Evolutionary conservation across 257 asterid genomes (phyloP), one percentile per base, ranked within the genome.

Genomic region (Solanum pimpinellifolium): DNA sequence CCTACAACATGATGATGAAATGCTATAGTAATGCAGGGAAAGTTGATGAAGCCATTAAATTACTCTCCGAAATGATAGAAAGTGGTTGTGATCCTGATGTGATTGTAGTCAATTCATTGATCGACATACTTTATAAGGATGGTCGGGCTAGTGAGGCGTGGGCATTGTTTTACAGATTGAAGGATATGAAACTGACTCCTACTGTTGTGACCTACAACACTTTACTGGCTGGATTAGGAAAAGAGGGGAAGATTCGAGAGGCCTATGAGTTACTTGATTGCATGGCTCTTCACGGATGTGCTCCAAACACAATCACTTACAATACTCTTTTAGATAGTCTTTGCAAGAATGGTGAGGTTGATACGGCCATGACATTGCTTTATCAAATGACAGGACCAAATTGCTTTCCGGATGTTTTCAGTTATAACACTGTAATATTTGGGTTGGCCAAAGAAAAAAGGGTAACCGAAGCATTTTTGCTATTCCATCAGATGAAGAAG

Each of bases 181-280:
- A 94, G 93, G 97, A 92, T 78, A 86, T 95, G 93, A 93, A 91
- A 62, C 94, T 95, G 85, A 91, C 87, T 87, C 99, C 99, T 49
- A 92, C 95, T 3, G 98, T 97, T n/a, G 99, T 97, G 91, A 97
- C 99, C 16, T 97, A 97, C 92, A 97, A 97, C 91, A 96, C 98
- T 4, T 87, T 97, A 77, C 92, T 97, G 90, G 95, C 98, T 91
- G 99, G 99, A 87, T 83, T 97, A 85, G 92, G 96, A 13, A 97
- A 94, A 91, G 97, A 94, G 91, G 98, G 99, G 66, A 92, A 91
- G 88, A 92, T 92, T 87, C 90, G 88, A 89, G 97, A 94, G 88
- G 94, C 97, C 87, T 89, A 89, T 80, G 89, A 93, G 83, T 91
- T 97, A 86, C 94, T 97, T 65, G 92, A 91, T 87, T 92, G 90